Evolutionary conservation across 441 rosid genomes (phyloP).

Genomic region (Populus hybrid): DNA sequence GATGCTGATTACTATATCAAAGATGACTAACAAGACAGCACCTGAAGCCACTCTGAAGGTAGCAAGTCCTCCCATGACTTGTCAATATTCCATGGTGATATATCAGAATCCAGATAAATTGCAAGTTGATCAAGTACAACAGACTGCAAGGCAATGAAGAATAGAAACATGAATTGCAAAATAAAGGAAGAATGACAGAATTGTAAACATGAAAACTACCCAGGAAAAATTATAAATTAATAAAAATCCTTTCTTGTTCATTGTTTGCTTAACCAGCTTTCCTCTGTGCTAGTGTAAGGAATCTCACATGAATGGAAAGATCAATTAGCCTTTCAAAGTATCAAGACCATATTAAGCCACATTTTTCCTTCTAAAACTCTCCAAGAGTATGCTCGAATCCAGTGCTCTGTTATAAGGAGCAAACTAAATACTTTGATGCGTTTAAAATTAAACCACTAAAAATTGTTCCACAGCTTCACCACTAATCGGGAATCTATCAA

Average conservation of each 20-base stretch:
- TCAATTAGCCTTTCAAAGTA: neutral
- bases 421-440: neutral
- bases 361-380: neutral
- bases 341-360: neutral
- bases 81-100: conserved; percentile 80
- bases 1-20: neutral
- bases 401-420: neutral
- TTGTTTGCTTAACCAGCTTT: neutral
- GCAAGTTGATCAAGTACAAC: conserved; percentile 96
- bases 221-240: neutral
- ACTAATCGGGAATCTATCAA: neutral
- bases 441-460: neutral
- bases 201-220: neutral
- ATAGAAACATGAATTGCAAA: conserved; percentile 11
- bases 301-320: conserved; percentile 4
- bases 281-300: neutral
- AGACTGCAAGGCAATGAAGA: conserved; percentile 46
- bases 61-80: conserved; percentile 86
- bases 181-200: conserved; percentile 10
- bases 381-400: neutral
- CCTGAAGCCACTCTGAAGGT: conserved; percentile 99
- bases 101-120: conserved; percentile 92
- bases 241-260: neutral
- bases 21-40: conserved; percentile 17
- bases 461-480: neutral